Base-by-base conservation (phyloP, 1,284 basidiomycete species). In the Earliella scabrosa region DNA sequence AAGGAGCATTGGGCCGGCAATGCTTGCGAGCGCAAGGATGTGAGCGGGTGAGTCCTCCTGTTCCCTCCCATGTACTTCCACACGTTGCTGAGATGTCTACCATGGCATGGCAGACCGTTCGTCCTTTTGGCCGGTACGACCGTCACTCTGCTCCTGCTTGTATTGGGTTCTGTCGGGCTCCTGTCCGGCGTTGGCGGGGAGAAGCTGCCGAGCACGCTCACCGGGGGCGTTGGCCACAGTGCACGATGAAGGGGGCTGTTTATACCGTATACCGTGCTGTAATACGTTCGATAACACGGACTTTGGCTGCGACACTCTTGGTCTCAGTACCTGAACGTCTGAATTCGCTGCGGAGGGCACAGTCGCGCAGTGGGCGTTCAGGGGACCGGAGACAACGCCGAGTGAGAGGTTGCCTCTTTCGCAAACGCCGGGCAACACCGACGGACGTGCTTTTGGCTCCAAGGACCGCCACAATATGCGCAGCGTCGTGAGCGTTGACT, bases 1-100 rank as follows among this genome's bases (percentile, higher is more conserved):
- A 83, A 79, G 4, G 81, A 86, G 62, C 71, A 73, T 27, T 93
- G 90, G 90, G 90, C 81, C 0, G 92, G 91, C 5, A 78, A 81
- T 53, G 80, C 76, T 58, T 93, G 91, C 64, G 85, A 93, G 75
- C 81, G 86, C 63, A 83, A 83, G 72, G 92, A 93, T 66, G 73
- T 93, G 44, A 92, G 89, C 76, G 82, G 81, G 89, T 91, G 68
- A 66, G 88, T 76, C 66, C 16, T 8, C 50, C 41, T 45, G 31
- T 41, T 9, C 51, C 14, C 20, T 4, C 3, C 18, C 29, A 4
- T 39, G 36, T 38, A 27, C 26, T 29, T 27, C 27, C 55, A 20
- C 20, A 14, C 39, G 23, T 58, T 65, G 39, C 56, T 36, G 36
- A 26, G 53, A n/a, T n/a, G n/a, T n/a, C n/a, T n/a, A n/a, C n/a